phyloP scores from a whole-genome alignment of 495 filamentous ascomycete species.

The Lichenothelia convexa region DNA sequence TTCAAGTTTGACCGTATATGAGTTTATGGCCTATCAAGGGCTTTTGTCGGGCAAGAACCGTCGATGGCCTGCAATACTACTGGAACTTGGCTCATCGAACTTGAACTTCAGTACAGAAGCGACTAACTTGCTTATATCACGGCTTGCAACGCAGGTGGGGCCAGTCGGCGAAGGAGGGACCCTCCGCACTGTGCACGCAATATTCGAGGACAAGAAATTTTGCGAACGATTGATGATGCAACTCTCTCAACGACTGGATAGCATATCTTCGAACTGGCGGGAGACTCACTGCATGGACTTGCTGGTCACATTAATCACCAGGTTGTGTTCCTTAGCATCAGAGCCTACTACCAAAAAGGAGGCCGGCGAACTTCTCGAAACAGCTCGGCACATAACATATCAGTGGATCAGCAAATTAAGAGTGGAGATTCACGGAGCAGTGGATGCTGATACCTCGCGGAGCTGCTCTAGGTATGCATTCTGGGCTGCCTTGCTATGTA shows the following conservation, averaged over 20 bases:
- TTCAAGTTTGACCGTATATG: slow-evolving; percentile 24
- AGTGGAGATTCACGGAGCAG: slow-evolving; percentile 23
- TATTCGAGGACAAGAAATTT: slow-evolving; percentile 30
- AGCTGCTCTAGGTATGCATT: slow-evolving; percentile 25
- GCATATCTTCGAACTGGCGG: slow-evolving; percentile 31
- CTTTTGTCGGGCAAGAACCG: slow-evolving; percentile 25
- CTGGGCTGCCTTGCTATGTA: slow-evolving; percentile 31
- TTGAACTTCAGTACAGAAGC: slow-evolving; percentile 34
- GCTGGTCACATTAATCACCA: slow-evolving; percentile 25
- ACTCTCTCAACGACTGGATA: slow-evolving; percentile 22
- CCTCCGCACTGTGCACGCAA: slow-evolving; percentile 24
- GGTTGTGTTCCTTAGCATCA: slow-evolving; percentile 12
- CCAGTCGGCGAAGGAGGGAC: slow-evolving; percentile 17
- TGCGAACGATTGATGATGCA: slow-evolving; percentile 24
- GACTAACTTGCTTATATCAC: slow-evolving; percentile 22
- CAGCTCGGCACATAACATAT: slow-evolving; percentile 9
- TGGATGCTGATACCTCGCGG: slow-evolving; percentile 21
- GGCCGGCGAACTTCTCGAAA: slow-evolving; percentile 12
- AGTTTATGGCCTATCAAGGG: slow-evolving; percentile 32
- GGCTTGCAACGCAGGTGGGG: slow-evolving; percentile 30
- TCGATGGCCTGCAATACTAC: slow-evolving; percentile 30
- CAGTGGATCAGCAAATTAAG: slow-evolving; percentile 30
- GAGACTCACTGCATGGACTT: slow-evolving; percentile 31
- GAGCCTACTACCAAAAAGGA: slow-evolving; percentile 9
- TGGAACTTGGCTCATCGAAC: slow-evolving; percentile 33